Percentiles rank a stretch among this genome's conserved stretches.
These are phyloP conservation scores for Podaxis sp. DNA, from an alignment of 768 basidiomycete genomes.

Conservation along the genomic window DNA sequence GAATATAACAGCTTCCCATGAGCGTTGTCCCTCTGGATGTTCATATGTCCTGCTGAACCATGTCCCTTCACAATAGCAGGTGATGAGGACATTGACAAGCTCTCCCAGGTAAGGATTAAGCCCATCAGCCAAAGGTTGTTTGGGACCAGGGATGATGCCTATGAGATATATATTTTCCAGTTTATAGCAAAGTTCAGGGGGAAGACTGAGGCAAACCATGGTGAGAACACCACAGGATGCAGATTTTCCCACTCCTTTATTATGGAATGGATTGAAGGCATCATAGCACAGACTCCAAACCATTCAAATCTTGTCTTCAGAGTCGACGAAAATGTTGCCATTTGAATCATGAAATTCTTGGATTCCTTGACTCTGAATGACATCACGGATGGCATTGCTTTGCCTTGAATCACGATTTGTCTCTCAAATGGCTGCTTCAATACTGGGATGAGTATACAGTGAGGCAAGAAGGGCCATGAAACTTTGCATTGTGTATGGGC, in stretches of 20 bases:
- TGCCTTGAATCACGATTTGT: background rate
- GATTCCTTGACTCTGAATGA: slow-evolving; percentile 5
- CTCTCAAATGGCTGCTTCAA: slow-evolving; percentile 1
- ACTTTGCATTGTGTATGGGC: slow-evolving; percentile 2
- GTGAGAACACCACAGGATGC: slow-evolving; percentile 24
- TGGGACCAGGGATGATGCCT: slow-evolving; percentile 24
- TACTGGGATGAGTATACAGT: slow-evolving; percentile 3
- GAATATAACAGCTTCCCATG: slow-evolving; percentile 27
- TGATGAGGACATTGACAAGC: slow-evolving; percentile 33
- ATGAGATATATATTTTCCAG: slow-evolving; percentile 36
- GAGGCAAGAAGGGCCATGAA: slow-evolving; percentile 3
- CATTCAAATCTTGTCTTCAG: background rate
- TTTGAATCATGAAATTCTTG: slow-evolving; percentile 1
- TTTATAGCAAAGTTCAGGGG: slow-evolving; percentile 23
- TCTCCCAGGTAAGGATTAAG: slow-evolving; percentile 36
- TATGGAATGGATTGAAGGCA: slow-evolving; percentile 31
- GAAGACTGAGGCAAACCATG: slow-evolving; percentile 33
- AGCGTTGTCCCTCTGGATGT: slow-evolving; percentile 22
- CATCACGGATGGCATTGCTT: background rate
- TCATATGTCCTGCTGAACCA: slow-evolving; percentile 22
- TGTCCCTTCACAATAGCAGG: slow-evolving; percentile 30
- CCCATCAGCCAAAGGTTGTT: slow-evolving; percentile 26
- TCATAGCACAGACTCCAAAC: slow-evolving; percentile 20
- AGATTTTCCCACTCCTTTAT: slow-evolving; percentile 24
- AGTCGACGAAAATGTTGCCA: slow-evolving; percentile 8